A percentile compares a stretch with the other conserved stretches of the same genome.
These are phyloP conservation scores for Suhomyces atakaporum DNA, from an alignment of 1,139 yeast genomes.

Conservation along the genomic window DNA sequence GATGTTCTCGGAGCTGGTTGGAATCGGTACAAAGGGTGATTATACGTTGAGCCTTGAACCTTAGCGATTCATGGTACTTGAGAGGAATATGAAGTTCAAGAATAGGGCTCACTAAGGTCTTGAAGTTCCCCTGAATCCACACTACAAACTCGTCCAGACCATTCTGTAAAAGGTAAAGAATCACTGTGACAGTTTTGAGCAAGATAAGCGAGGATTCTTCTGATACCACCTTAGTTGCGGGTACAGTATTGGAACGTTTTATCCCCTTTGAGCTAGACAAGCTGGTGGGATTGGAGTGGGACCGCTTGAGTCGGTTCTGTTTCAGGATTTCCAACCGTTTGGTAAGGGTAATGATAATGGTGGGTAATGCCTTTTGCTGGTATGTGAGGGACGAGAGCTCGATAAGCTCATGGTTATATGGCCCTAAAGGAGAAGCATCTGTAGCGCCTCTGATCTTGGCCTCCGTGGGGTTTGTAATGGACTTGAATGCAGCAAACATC, in stretches of 20 bases:
- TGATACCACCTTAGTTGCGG: slow-evolving; percentile 1
- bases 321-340: slow-evolving; percentile 10
- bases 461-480: slow-evolving; percentile 17
- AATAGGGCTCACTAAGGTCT: slow-evolving; percentile 15
- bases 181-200: slow-evolving; percentile 38
- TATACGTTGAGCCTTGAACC: slow-evolving; percentile 32
- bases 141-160: slow-evolving; percentile 37
- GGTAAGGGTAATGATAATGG: slow-evolving; percentile 19
- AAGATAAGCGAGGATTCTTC: slow-evolving; percentile 22
- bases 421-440: slow-evolving; percentile 42
- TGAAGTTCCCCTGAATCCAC: slow-evolving; percentile 27
- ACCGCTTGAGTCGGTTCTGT: slow-evolving; percentile 2
- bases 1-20: slow-evolving; percentile 28
- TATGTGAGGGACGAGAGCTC: slow-evolving; percentile 35
- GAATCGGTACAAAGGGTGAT: slow-evolving; percentile 31
- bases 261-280: background rate
- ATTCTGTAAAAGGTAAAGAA: slow-evolving; percentile 39
- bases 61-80: slow-evolving; percentile 24
- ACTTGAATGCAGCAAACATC: slow-evolving; percentile 4
- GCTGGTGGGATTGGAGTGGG: slow-evolving; percentile 3
- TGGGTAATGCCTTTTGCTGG: slow-evolving; percentile 19
- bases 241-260: slow-evolving; percentile 5
- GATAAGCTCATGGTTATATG: slow-evolving; percentile 39
- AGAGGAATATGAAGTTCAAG: slow-evolving; percentile 11
- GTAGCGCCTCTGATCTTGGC: slow-evolving; percentile 28